Evolutionary conservation across 805 yeast species (phyloP), one percentile per base, ranked within the genome.

Genomic region (Ogataea paraovalis): DNA sequence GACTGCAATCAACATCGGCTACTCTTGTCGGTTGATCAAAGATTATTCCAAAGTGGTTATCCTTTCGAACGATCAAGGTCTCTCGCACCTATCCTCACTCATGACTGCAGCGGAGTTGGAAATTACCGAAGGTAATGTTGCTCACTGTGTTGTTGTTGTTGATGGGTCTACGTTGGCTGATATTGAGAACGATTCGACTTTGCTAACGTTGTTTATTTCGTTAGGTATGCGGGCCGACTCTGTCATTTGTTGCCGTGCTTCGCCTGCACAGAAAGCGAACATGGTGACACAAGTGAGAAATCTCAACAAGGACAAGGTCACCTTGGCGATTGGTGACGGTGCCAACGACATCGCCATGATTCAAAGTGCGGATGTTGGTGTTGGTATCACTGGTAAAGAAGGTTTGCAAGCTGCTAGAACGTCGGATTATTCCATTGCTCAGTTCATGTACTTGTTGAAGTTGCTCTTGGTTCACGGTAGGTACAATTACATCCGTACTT

Each of bases 291-390:
- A 82, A 30, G 89, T 95, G n/a, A 75, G 98, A 44, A 70, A 75
- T n/a, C 69, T 83, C 48, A 77, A 85, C 57, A 82, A 75, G 43
- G 68, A 69, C 2, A 76, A 87, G 37, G 97, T 94, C 5, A 89
- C 97, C 0, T 73, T 94, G 51, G 99, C 99, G 0, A 87, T 94
- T 62, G 99, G 99, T 7, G 99, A 94, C 69, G 99, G 99, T 54
- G 99, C 99, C 2, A 94, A 94, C 63, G 99, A 94, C 67, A 91
- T 94, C 62, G 98, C 99, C 1, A 94, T 94, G 99, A 94, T 94
- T 52, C 97, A 94, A 69, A 85, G 95, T 60, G 99, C 99, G 0
- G 98, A 94, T 66, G 89, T 94, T 47, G 99, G 99, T 25, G 80
- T 94, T 52, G 99, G 99, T 25, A 94, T 94, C 45, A 91, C 98